Evolutionary conservation across 2,329 filamentous ascomycete species (phyloP), one percentile per base, ranked within the genome.

Genomic region (Trichoderma sp.): DNA sequence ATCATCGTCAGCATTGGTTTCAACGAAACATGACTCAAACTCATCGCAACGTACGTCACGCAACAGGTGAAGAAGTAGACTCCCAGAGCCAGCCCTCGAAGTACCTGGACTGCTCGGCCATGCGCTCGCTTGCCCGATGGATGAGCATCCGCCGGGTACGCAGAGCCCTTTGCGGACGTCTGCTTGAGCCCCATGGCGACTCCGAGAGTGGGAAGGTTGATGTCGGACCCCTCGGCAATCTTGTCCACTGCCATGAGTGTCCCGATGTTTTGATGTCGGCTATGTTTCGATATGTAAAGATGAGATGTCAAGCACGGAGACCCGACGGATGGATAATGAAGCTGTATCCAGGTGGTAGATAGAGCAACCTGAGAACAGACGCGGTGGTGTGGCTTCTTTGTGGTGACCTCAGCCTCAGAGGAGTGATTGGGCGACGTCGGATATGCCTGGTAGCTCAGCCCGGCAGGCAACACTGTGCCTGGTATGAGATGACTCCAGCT

Each of bases 81-180:
- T 24, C 71, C 73, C 67, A 87, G 81, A 10, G 79, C 77, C n/a
- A 83, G 59, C 45, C 81, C 81, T n/a, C 86, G 81, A 45, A 87
- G 57, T 26, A 82, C 69, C 69, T 86, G 83, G 66, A 82, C 78
- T 15, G 79, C 70, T 9, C 75, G 73, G 55, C 84, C 81, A 74
- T 88, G 80, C 66, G 83, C 80, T 61, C 80, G 75, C 63, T 81
- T 80, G n/a, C 85, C 85, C 2, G 84, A 84, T 0, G 85, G 85
- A 71, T 88, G 85, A 39, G 69, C 67, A 60, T 69, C 65, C 43
- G 67, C 58, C 26, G 64, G n/a, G n/a, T 34, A 24, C 5, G 47
- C 50, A 12, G 67, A 62, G 28, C 58, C 57, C 50, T 70, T 67
- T 41, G 71, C 66, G 17, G 67, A 63, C 15, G 70, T 58, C 17